A percentile compares a stretch with the other conserved stretches of the same genome.
Evolutionary conservation across 495 filamentous ascomycete genomes (phyloP).

Genomic region (Staphylotrichum tortipilum): DNA sequence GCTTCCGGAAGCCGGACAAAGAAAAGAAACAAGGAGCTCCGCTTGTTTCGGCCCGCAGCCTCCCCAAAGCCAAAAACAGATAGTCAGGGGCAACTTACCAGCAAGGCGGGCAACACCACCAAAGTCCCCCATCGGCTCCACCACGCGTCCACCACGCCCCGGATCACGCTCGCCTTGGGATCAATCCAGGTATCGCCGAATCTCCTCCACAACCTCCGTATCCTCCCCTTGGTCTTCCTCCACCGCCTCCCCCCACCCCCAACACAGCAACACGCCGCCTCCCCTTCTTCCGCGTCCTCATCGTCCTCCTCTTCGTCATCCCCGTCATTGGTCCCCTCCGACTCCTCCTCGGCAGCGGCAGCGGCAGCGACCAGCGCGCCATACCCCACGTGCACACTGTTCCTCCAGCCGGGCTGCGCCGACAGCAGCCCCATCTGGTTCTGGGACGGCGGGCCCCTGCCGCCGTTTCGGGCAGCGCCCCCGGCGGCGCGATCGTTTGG

Average conservation of each 20-base stretch:
- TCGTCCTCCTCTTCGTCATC: slow-evolving; percentile 24
- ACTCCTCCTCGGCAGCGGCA: slow-evolving; percentile 20
- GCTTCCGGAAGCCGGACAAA: background rate
- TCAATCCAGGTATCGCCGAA: slow-evolving; percentile 47
- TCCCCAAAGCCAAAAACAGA: background rate
- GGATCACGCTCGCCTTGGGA: slow-evolving; percentile 45
- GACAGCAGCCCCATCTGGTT: slow-evolving; percentile 22
- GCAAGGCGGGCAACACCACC: slow-evolving; percentile 46
- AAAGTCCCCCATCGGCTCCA: slow-evolving; percentile 48
- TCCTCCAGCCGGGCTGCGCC: slow-evolving; percentile 25
- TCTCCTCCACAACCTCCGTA: slow-evolving; percentile 29
- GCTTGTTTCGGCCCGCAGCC: too few species aligned
- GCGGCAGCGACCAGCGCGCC: slow-evolving; percentile 34
- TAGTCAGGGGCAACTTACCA: slow-evolving; percentile 36
- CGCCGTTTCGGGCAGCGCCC: background rate
- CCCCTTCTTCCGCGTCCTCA: slow-evolving; percentile 29
- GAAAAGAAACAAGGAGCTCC: too few species aligned
- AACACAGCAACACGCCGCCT: slow-evolving; percentile 12
- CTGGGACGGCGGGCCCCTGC: background rate
- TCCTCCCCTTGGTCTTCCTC: slow-evolving; percentile 24
- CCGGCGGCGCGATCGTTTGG: slow-evolving; percentile 6
- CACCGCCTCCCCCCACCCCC: slow-evolving; percentile 21
- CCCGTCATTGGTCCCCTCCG: slow-evolving; percentile 17
- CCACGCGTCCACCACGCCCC: slow-evolving; percentile 46
- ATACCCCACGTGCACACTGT: slow-evolving; percentile 43